Evolutionary conservation across 805 yeast genomes (phyloP), one percentile per base, ranked within the genome.

Genomic region (Kodamaea restingae): DNA sequence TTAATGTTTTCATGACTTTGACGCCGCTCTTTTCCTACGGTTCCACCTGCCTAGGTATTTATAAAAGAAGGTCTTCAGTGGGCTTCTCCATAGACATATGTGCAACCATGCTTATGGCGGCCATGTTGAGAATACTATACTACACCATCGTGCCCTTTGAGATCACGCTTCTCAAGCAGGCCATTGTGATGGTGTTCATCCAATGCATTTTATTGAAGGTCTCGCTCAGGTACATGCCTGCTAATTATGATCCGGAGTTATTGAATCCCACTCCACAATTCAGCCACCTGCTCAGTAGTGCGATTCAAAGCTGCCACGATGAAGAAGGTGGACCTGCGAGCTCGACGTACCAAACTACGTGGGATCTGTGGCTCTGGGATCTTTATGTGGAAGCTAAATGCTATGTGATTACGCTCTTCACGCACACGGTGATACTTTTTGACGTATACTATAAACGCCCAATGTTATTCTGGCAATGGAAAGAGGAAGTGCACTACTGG

Each of bases 61-160:
- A 78, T 50, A 66, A 71, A 34, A 73, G 76, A 24, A 67, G 80
- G 54, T 73, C 88, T 0, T 75, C 91, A 1, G 68, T 76, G 15
- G 97, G 96, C 15, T 88, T 88, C 54, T 84, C 95, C 4, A 68
- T 88, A n/a, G 97, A 90, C 60, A 85, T 90, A 8, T 90, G 96
- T 61, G 90, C 88, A 5, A 86, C 95, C 5, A 88, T 90, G 95
- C 57, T 88, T 45, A 70, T 87, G 46, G 81, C 95, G 1, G 75
- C 88, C 30, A 75, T 80, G 4, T 62, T 88, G 33, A 70, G 95
- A 47, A 80, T 88, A 18, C 77, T 79, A 40, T 88, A 86, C 64
- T 90, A 83, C 65, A 58, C 83, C 45, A 80, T 86, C 36, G 75
- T 81, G 33, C 95, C 95, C 0, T 88, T 81, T 55, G 96, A 88